A percentile compares a stretch with the other conserved stretches of the same genome.
Conservation (phyloP, 495 filamentous ascomycete species). For the Letharia lupina region DNA sequence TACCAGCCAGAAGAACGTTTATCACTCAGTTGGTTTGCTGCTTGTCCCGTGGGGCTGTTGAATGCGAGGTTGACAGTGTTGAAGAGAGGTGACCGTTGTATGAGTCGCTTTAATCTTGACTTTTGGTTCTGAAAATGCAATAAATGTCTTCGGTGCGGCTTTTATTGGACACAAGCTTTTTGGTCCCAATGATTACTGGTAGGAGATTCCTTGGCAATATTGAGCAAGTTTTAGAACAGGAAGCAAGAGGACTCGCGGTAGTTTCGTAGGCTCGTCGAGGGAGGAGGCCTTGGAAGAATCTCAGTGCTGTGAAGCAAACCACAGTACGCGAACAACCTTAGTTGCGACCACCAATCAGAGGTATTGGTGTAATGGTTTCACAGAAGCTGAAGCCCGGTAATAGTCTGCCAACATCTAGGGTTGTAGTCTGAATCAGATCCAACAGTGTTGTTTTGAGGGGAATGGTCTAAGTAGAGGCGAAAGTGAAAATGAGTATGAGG, state of each 20-base stretch:
- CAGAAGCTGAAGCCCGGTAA: not conserved
- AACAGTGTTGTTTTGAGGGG: not conserved
- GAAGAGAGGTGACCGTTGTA: not conserved
- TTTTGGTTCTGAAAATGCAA: constrained; percentile 1
- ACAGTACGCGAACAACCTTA: not conserved
- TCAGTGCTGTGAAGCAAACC: not conserved
- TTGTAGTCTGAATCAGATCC: not conserved
- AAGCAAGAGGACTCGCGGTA: not conserved
- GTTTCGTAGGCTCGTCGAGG: not conserved
- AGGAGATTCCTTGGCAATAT: not conserved
- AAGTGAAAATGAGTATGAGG: constrained; percentile 2
- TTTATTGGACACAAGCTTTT: not conserved
- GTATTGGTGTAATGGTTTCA: not conserved
- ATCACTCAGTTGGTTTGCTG: not conserved
- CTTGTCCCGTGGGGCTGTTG: not conserved
- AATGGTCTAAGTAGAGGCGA: not conserved
- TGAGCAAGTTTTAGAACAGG: not conserved
- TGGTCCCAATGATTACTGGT: not conserved
- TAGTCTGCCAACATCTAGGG: not conserved
- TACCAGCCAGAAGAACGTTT: constrained; percentile 10
- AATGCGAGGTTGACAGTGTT: not conserved
- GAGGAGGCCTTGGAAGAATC: not conserved
- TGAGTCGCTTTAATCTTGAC: not conserved
- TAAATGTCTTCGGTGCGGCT: not conserved
- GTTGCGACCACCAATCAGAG: not conserved